These are phyloP conservation scores for Pichia sp. DNA, from an alignment of 1,139 yeast species.

Conservation along the genomic window DNA sequence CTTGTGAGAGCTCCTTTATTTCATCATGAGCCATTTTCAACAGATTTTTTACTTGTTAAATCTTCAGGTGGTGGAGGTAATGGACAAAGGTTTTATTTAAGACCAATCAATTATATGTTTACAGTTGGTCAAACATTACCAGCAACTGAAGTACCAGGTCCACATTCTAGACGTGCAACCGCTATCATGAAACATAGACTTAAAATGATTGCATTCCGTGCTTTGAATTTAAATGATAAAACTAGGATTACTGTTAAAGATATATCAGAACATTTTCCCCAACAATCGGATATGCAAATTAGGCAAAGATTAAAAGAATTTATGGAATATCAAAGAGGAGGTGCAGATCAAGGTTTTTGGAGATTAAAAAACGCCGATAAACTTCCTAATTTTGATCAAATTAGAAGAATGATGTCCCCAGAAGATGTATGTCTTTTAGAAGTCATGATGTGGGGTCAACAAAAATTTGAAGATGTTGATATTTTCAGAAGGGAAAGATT, in stretches of 20 bases:
- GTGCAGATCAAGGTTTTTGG: conserved; percentile 96
- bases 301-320: conserved; percentile 93
- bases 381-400: conserved; percentile 71
- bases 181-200: conserved; percentile 86
- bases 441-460: conserved; percentile 92
- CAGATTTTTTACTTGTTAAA: conserved; percentile 77
- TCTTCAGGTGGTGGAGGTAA: conserved; percentile 77
- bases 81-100: conserved; percentile 51
- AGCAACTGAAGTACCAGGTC: conserved; percentile 93
- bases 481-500: conserved; percentile 26
- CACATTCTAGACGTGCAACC: conserved; percentile 93
- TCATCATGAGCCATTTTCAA: conserved; percentile 68
- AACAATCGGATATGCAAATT: conserved; percentile 95
- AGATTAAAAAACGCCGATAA: conserved; percentile 70
- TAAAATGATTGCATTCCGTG: conserved; percentile 89
- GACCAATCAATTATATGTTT: conserved; percentile 66
- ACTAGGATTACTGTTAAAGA: conserved; percentile 81
- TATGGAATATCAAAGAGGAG: conserved; percentile 94
- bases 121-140: conserved; percentile 93
- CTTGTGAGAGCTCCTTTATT: conserved; percentile 91
- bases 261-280: conserved; percentile 89
- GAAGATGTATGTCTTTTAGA: conserved; percentile 86
- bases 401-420: conserved; percentile 81
- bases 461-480: conserved; percentile 32
- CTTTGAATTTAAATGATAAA: conserved; percentile 68